Conservation (phyloP, 164 flowering plant genomes). For the Paratinospora sagittata region DNA sequence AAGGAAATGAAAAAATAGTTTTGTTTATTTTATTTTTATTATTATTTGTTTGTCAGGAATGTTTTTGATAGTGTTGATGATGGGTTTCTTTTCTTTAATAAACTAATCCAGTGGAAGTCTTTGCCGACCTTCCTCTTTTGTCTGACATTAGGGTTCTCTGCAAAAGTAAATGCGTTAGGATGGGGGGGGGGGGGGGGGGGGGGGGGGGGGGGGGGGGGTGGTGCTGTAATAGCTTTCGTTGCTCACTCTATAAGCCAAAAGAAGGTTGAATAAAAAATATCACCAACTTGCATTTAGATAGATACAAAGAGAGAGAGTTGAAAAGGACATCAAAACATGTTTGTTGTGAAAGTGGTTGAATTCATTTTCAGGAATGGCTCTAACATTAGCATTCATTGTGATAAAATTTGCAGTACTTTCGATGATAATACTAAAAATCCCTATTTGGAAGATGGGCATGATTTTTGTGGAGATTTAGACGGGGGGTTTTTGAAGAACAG, state of each 20-base stretch:
- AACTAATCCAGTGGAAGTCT: background rate
- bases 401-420: background rate
- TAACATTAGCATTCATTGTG: background rate
- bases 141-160: background rate
- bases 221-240: background rate
- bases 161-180: background rate
- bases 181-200: background rate
- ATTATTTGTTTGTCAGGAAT: background rate
- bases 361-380: background rate
- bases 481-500: too few species aligned
- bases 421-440: background rate
- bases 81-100: background rate
- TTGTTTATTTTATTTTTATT: background rate
- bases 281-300: background rate
- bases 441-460: background rate
- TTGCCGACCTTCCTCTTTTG: background rate
- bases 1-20: background rate
- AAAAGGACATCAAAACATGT: background rate
- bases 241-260: background rate
- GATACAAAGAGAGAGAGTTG: background rate
- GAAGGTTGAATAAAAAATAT: background rate
- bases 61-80: constrained; percentile 2
- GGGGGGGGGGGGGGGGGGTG: background rate
- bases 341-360: background rate
- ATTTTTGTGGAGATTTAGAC: too few species aligned